Evolutionary conservation across 108 stramenopile genomes (phyloP).

Genomic region (Skeletonema tropicum): DNA sequence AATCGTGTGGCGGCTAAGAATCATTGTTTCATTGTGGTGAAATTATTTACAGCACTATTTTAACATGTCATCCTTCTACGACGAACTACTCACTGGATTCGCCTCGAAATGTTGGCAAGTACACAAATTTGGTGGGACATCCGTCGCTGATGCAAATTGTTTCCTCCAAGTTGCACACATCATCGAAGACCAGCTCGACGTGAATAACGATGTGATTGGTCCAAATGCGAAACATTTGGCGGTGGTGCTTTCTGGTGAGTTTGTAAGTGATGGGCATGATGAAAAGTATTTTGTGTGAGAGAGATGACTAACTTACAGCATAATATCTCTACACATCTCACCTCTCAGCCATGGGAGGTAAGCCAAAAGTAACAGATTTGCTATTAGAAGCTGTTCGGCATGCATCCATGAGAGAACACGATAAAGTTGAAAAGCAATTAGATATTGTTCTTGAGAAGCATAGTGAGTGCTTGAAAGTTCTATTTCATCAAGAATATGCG

Average conservation of each 20-base stretch:
- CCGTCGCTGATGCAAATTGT: slow-evolving; percentile 67
- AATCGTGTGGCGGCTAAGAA: no score
- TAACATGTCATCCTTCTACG: slow-evolving; percentile 10
- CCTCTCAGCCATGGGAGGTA: slow-evolving; percentile 89
- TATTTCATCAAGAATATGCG: slow-evolving; percentile 18
- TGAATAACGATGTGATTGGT: slow-evolving; percentile 7
- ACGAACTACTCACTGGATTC: slow-evolving; percentile 17
- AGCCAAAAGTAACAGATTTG: slow-evolving; percentile 90
- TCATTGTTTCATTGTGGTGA: no score
- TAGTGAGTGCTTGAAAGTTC: slow-evolving; percentile 43
- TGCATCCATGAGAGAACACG: slow-evolving; percentile 55
- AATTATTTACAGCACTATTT: neutral
- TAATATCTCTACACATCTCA: no score
- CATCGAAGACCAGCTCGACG: slow-evolving; percentile 51
- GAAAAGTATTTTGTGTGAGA: neutral
- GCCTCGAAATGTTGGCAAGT: slow-evolving; percentile 64
- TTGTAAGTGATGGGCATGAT: no score
- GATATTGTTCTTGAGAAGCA: slow-evolving; percentile 56
- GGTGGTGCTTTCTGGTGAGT: slow-evolving; percentile 40
- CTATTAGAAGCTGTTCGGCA: slow-evolving; percentile 71
- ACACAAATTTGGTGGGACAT: slow-evolving; percentile 84
- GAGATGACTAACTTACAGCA: slow-evolving; percentile 5
- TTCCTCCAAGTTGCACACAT: slow-evolving; percentile 56
- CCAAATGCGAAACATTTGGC: slow-evolving; percentile 32
- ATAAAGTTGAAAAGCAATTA: slow-evolving; percentile 42